Conservation (phyloP, 345 rosid species). For the Populus euphratica region DNA sequence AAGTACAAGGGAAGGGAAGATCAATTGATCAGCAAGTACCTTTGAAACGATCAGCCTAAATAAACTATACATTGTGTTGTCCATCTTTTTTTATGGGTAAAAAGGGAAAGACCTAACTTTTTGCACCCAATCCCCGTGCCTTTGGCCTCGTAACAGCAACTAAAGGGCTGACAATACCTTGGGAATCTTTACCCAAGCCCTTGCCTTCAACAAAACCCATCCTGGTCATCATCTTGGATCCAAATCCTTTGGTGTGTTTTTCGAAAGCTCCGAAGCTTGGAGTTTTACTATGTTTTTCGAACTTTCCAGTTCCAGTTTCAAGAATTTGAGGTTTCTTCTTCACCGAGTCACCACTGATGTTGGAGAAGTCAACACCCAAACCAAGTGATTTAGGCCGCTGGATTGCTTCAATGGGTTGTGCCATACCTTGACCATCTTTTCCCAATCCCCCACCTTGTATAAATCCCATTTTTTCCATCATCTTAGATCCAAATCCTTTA, state of each 20-base stretch:
- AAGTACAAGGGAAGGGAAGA: too few relatives aligned
- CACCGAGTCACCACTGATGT: slow-evolving; percentile 10
- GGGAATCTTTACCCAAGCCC: slow-evolving; percentile 74
- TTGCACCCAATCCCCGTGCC: slow-evolving; percentile 73
- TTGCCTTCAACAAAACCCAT: slow-evolving; percentile 89
- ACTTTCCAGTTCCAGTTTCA: neutral
- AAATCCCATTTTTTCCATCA: slow-evolving; percentile 94
- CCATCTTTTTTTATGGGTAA: neutral
- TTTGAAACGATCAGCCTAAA: neutral
- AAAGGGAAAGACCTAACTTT: slow-evolving; percentile 17
- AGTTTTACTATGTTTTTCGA: slow-evolving; percentile 1
- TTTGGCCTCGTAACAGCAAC: slow-evolving; percentile 54
- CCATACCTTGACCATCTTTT: slow-evolving; percentile 77
- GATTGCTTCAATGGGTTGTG: slow-evolving; percentile 66
- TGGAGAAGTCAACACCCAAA: slow-evolving; percentile 51
- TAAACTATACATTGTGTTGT: neutral
- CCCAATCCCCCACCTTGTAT: slow-evolving; percentile 82
- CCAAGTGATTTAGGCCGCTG: slow-evolving; percentile 82
- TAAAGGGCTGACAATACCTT: slow-evolving; percentile 69
- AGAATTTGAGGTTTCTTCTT: slow-evolving; percentile 32
- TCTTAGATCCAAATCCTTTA: slow-evolving; percentile 83
- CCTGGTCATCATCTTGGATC: slow-evolving; percentile 82
- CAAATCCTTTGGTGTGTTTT: slow-evolving; percentile 82
- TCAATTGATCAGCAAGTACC: too few relatives aligned
- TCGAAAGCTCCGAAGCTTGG: slow-evolving; percentile 57